Evolutionary conservation across 2,329 filamentous ascomycete genomes (phyloP), one percentile per base, ranked within the genome.

Genomic region (Aspergillus sp.): DNA sequence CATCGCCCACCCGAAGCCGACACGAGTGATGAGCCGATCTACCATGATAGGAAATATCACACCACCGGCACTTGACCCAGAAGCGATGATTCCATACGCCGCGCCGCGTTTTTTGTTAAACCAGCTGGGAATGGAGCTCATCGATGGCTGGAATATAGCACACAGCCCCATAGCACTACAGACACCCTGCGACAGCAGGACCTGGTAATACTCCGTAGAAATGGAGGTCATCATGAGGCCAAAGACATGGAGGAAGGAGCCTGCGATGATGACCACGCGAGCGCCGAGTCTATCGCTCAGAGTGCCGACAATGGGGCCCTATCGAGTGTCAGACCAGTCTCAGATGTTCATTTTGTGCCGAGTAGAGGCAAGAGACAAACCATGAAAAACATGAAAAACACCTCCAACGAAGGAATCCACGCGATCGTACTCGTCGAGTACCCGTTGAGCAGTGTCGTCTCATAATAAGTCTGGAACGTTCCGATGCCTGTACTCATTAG

Each of bases 41-140:
- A 86, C 78, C 79, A 87, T 84, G 67, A 86, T 85, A 1, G 85
- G 85, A 27, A 86, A 80, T 41, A 86, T 77, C n/a, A 87, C 81
- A 8, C 83, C 83, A 8, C 83, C 83, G 6, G 84, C 80, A 79
- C 52, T 80, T 3, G 59, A 61, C 19, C 59, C 59, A 0, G 55
- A 51, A 6, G 51, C 51, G 1, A 58, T 41, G 4, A 61, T 36
- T 2, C 59, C 59, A 11, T 54, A 58, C 75, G 52, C 80, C 74
- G 32, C 78, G 78, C 66, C 81, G 82, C 4, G 83, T 66, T 8
- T 78, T 78, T 65, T 84, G 81, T 1, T 80, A 73, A 17, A 84
- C 78, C 54, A 84, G 74, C 77, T 80, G 21, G 77, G 71, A 27
- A 67, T 61, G 56, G 68, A 65, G 25, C 64, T 66, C 57, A 73